phyloP scores from a whole-genome alignment of 2,329 filamentous ascomycete genomes.

The Emmonsia crescens region DNA sequence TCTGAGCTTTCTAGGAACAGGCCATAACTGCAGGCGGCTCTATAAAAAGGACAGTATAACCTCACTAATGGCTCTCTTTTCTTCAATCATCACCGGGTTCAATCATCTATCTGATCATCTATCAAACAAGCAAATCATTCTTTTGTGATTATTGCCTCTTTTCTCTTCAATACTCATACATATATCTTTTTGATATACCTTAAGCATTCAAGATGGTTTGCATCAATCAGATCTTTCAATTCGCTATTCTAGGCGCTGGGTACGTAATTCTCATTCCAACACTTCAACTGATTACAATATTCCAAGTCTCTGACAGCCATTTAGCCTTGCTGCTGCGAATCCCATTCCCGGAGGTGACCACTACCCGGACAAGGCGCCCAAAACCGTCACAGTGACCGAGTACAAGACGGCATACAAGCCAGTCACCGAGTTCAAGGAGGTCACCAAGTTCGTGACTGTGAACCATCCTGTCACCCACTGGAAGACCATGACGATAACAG shows the following conservation, averaged over 20 bases:
- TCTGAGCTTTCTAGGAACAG: background rate
- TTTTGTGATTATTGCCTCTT: background rate
- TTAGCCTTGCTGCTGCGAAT: slow-evolving; percentile 3
- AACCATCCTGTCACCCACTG: background rate
- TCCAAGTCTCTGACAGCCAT: background rate
- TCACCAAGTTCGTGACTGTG: slow-evolving; percentile 1
- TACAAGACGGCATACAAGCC: background rate
- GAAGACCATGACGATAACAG: slow-evolving; percentile 5
- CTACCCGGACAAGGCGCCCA: background rate
- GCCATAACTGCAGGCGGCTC: background rate
- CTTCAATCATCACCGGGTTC: background rate
- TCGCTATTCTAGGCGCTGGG: slow-evolving; percentile 5
- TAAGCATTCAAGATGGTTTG: slow-evolving; percentile 6
- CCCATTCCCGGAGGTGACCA: slow-evolving; percentile 4
- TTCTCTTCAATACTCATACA: background rate
- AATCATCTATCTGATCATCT: background rate
- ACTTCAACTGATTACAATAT: background rate
- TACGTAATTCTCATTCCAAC: background rate
- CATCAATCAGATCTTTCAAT: slow-evolving; percentile 4
- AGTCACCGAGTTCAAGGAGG: background rate
- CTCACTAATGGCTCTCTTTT: background rate
- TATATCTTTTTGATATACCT: background rate
- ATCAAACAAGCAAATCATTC: background rate
- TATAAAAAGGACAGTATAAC: background rate
- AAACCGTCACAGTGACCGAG: slow-evolving; percentile 1